Conservation (phyloP, 257 asterid species). For the Solanum pennellii region DNA sequence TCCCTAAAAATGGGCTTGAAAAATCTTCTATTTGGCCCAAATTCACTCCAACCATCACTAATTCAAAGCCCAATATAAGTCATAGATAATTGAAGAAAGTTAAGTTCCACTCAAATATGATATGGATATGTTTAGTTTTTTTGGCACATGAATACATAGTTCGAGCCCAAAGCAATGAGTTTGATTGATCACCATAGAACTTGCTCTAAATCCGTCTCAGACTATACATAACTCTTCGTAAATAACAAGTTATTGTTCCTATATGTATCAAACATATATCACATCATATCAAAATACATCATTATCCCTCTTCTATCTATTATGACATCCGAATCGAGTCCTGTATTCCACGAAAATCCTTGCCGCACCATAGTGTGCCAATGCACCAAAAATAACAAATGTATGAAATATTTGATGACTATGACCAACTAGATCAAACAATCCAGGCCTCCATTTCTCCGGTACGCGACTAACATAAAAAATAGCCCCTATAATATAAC, state of each 20-base stretch:
- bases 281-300: background rate
- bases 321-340: background rate
- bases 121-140: background rate
- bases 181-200: background rate
- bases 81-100: background rate
- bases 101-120: background rate
- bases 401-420: slow-evolving; percentile 52
- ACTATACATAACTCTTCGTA: background rate
- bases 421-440: slow-evolving; percentile 85
- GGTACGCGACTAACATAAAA: slow-evolving; percentile 65
- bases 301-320: background rate
- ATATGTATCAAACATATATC: background rate
- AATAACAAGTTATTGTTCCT: background rate
- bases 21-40: background rate
- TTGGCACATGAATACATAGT: background rate
- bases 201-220: background rate
- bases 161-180: background rate
- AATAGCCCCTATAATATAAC: slow-evolving; percentile 53
- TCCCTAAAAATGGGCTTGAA: background rate
- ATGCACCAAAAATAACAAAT: slow-evolving; percentile 3
- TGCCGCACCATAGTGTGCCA: slow-evolving; percentile 10
- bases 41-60: background rate
- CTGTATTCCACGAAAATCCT: background rate
- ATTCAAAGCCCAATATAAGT: background rate
- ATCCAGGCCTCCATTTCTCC: slow-evolving; percentile 89